Base-by-base conservation (phyloP, 768 basidiomycete species). In the Kwoniella mangroviensis region DNA sequence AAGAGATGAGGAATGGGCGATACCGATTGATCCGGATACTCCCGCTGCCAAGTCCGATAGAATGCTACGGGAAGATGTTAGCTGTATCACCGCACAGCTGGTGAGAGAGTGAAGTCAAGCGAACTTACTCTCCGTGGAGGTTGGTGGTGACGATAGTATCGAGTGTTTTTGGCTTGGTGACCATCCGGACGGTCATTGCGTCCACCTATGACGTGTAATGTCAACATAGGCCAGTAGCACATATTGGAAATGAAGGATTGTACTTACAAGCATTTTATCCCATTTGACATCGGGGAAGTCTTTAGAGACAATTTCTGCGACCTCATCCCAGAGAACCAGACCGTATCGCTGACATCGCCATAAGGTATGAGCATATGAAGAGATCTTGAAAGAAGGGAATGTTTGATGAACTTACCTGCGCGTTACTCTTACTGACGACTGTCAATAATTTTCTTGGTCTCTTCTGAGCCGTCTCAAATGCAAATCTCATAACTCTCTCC, bases 61-160 rank as follows among this genome's bases (percentile, higher is more conserved):
- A 56, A 87, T 88, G 69, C 87, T 87, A 26, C 21, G 5, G 2
- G 15, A 2, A 22, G 13, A 3, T 2, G 19, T 26, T 19, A 62
- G 13, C 13, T 28, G 45, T 26, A 11, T 28, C 21, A 10, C 19
- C 0, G 34, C 34, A 34, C 34, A 34, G 6, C 34, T 34, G 34
- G 28, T 34, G 34, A 34, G 34, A 34, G 34, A 34, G 34, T 34
- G 9, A 34, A 34, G 34, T 34, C 34, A 34, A 34, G 34, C 34
- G 34, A 34, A 72, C 71, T 68, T 52, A 71, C 70, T 69, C 71
- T 21, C 86, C 87, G 67, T 87, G 86, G 13, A 88, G 83, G 73
- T 88, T 88, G 17, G 87, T 87, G 17, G 86, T 86, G 15, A 88
- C 86, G 52, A 88, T 87, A 17, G 86, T 86, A 75, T 88, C 88